Conservation (phyloP, 2,329 filamentous ascomycete species). For the Arthrinium phaeospermum region DNA sequence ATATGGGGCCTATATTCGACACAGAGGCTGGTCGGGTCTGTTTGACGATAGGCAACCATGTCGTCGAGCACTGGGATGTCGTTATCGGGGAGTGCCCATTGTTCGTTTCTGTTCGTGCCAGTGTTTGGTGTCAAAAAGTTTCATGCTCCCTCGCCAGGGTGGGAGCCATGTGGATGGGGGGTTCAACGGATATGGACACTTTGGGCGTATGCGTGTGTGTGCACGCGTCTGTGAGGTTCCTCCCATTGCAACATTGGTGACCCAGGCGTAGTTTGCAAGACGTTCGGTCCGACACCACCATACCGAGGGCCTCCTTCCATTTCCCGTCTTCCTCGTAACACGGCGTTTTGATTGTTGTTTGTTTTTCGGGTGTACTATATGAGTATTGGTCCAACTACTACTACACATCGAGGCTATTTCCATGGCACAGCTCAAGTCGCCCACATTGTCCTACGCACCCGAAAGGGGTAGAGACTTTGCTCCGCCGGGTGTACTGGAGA, state of each 20-base stretch:
- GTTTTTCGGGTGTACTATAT: too few species aligned
- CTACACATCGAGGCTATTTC: too few species aligned
- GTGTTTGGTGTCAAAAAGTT: not conserved
- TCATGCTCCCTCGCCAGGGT: not conserved
- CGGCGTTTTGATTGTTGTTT: too few species aligned
- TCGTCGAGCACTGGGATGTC: not conserved
- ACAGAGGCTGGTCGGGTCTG: not conserved
- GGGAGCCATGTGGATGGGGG: not conserved
- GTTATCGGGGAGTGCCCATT: not conserved
- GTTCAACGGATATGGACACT: not conserved
- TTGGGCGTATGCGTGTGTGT: too few species aligned
- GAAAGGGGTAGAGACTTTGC: conserved; percentile 1
- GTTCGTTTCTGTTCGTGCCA: not conserved
- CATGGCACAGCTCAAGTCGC: not conserved
- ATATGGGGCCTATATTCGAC: not conserved
- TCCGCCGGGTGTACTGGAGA: not conserved
- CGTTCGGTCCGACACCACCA: not conserved
- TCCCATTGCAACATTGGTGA: not conserved
- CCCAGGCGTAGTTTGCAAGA: not conserved
- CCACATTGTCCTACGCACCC: not conserved
- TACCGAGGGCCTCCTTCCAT: not conserved
- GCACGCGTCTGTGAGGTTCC: not conserved
- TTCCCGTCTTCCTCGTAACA: not conserved
- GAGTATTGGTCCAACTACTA: not conserved
- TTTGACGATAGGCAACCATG: not conserved